Evolutionary conservation across 1,139 yeast species (phyloP).

Genomic region (Candida albicans): DNA sequence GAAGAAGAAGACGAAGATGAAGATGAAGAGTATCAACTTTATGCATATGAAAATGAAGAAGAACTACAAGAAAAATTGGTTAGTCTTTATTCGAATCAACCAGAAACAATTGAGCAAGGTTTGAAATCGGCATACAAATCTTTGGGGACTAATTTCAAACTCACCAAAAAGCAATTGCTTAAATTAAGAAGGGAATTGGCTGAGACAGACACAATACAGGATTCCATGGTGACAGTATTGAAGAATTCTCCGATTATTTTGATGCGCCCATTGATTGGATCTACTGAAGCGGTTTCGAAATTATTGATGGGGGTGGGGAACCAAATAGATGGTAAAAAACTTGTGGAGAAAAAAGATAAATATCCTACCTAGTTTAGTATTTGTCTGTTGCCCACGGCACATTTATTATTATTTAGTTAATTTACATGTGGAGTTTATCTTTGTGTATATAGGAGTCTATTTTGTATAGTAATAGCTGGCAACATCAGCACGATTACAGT

Average conservation of each 20-base stretch:
- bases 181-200: conserved; percentile 61
- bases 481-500: too few species aligned
- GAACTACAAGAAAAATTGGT: conserved; percentile 50
- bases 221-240: conserved; percentile 66
- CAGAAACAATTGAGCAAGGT: conserved; percentile 69
- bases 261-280: conserved; percentile 86
- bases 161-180: conserved; percentile 65
- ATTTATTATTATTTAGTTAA: too few species aligned
- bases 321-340: conserved; percentile 64
- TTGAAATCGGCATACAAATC: conserved; percentile 70
- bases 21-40: conserved; percentile 20
- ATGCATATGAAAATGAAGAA: conserved; percentile 22
- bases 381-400: too few species aligned
- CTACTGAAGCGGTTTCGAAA: conserved; percentile 85
- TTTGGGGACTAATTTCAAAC: conserved; percentile 63
- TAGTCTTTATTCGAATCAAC: conserved; percentile 86
- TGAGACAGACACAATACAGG: conserved; percentile 63
- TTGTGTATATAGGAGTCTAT: too few species aligned
- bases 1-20: conserved; percentile 30
- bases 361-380: conserved; percentile 14
- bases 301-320: conserved; percentile 83
- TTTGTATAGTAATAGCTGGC: too few species aligned
- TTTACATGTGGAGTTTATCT: too few species aligned
- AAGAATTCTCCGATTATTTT: conserved; percentile 79
- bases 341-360: conserved; percentile 39